Conservation (phyloP, 176 grass and related monocot species). For the Lolium rigidum region DNA sequence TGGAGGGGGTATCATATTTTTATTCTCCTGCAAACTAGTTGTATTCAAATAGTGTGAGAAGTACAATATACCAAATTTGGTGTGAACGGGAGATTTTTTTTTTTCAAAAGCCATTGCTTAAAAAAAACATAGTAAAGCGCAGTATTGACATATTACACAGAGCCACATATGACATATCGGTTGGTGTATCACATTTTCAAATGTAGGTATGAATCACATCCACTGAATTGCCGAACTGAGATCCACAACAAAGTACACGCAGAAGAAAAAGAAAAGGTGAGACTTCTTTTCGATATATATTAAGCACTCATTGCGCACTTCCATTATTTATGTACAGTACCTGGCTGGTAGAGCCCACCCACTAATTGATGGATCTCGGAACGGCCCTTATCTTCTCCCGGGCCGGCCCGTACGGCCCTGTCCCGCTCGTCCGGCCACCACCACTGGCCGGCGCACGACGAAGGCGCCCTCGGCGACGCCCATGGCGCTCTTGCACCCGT, state of each 20-base stretch:
- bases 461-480: constrained; percentile 62
- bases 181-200: neutral
- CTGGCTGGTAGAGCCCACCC: constrained; percentile 15
- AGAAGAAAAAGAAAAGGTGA: neutral
- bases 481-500: constrained; percentile 72
- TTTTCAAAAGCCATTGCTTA: neutral
- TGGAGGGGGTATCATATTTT: no score
- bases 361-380: constrained; percentile 19
- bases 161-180: neutral
- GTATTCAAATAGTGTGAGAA: no score
- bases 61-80: no score
- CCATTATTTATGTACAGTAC: constrained; percentile 75
- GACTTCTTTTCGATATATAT: constrained; percentile 35
- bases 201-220: constrained; percentile 14
- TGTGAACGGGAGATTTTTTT: no score
- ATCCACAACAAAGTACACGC: constrained; percentile 7
- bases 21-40: no score
- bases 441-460: constrained; percentile 58
- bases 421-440: constrained; percentile 13
- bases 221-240: neutral
- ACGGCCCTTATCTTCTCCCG: constrained; percentile 37
- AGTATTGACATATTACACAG: neutral
- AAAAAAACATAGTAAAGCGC: neutral
- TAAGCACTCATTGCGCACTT: constrained; percentile 26
- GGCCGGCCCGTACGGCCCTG: constrained; percentile 33